Evolutionary conservation across 2,329 filamentous ascomycete genomes (phyloP).

Genomic region (Aphanocladium album): DNA sequence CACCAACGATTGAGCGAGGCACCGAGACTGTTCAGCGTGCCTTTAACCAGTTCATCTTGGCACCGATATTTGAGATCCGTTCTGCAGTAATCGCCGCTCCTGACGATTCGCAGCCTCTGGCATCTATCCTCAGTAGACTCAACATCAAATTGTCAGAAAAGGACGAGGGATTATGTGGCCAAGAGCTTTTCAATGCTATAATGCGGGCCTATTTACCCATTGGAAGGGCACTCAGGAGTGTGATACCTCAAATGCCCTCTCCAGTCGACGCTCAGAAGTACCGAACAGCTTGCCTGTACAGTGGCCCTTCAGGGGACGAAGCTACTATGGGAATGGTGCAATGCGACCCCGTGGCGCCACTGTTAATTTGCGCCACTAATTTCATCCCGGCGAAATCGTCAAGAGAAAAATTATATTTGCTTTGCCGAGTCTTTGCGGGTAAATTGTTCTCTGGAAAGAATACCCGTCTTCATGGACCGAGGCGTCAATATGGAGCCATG

Average conservation of each 20-base stretch:
- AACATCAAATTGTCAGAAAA: conserved; percentile 81
- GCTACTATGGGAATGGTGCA: conserved; percentile 94
- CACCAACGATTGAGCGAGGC: conserved; percentile 50
- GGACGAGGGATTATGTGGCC: conserved; percentile 92
- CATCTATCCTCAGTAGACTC: conserved; percentile 81
- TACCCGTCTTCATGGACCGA: conserved; percentile 99
- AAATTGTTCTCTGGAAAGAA: conserved; percentile 95
- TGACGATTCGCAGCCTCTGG: conserved; percentile 61
- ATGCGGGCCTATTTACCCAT: conserved; percentile 99
- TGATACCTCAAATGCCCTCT: conserved; percentile 52
- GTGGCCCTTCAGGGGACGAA: conserved; percentile 90
- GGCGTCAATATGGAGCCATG: too few species aligned
- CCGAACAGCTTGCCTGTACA: conserved; percentile 97
- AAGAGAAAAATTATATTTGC: conserved; percentile 37
- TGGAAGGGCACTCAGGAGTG: conserved; percentile 75
- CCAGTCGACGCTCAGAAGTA: conserved; percentile 93
- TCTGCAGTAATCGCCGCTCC: conserved; percentile 93
- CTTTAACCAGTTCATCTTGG: conserved; percentile 99
- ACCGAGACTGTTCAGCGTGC: conserved; percentile 58
- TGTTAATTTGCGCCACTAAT: conserved; percentile 99
- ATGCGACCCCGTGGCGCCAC: conserved; percentile 93
- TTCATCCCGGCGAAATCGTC: conserved; percentile 99
- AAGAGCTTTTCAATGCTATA: conserved; percentile 93
- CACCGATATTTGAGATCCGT: conserved; percentile 99
- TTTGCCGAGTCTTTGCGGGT: conserved; percentile 99